These are phyloP conservation scores for Colletotrichum sp. DNA, from an alignment of 2,329 filamentous ascomycete genomes.

Conservation along the genomic window DNA sequence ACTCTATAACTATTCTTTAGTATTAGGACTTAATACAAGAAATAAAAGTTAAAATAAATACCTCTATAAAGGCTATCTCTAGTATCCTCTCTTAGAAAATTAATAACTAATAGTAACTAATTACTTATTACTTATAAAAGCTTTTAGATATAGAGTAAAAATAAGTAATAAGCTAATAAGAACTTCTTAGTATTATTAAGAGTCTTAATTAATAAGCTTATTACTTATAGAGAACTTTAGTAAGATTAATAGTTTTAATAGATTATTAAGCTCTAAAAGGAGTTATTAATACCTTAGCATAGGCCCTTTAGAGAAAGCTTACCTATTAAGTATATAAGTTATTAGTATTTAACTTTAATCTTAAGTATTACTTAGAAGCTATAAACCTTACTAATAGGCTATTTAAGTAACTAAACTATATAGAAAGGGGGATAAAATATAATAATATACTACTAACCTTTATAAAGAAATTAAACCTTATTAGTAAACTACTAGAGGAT, in stretches of 20 bases:
- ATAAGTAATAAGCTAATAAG: no score
- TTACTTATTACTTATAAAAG: neutral
- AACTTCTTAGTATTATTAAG: no score
- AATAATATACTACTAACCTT: neutral
- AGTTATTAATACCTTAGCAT: neutral
- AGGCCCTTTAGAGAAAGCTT: neutral
- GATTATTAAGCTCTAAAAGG: neutral
- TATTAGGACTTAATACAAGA: neutral
- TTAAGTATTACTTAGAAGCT: neutral
- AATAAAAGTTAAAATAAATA: neutral
- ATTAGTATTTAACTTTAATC: neutral
- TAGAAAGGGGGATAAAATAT: neutral
- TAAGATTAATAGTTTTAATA: neutral
- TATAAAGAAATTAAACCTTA: neutral
- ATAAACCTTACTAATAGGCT: neutral
- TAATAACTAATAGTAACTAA: neutral
- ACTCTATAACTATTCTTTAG: neutral
- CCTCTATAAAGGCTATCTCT: neutral
- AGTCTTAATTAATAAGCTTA: no score
- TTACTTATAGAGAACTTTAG: no score
- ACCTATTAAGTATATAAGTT: neutral
- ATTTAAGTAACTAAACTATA: neutral
- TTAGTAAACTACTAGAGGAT: neutral
- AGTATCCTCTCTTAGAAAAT: neutral
- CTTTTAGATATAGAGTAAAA: neutral